Evolutionary conservation across 495 filamentous ascomycete species (phyloP), one percentile per base, ranked within the genome.

Genomic region (Pseudoneurospora amorphoporcata): DNA sequence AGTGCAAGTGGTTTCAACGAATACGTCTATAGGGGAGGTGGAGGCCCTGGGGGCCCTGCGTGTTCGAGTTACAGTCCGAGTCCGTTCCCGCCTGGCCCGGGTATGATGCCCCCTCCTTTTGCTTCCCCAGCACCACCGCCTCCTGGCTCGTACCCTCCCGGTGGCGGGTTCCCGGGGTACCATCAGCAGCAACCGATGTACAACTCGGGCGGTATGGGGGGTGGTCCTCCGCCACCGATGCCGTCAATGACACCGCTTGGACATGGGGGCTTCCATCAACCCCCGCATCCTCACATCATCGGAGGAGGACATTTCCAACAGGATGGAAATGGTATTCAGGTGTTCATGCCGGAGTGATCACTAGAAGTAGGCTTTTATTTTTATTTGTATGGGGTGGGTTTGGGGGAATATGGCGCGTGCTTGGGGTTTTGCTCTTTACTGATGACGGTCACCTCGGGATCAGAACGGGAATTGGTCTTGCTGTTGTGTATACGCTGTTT

Each of bases 281-380:
- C 16, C 19, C 43, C 43, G 2, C 2, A 5, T 58, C 47, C 6
- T 65, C 53, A n/a, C n/a, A n/a, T n/a, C n/a, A n/a, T n/a, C n/a
- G 45, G 40, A 17, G 61, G 72, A 19, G 65, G 73, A 8, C 73
- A 65, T 8, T 74, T 74, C 16, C 65, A 72, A 4, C 23, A 38
- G 14, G 73, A 45, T 3, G 39, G n/a, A 1, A 39, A 35, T 17
- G 73, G 73, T 3, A 69, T 74, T 23, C 73, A 74, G 39, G 73
- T 74, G 65, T 74, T 74, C 45, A 74, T 58, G 69, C 47, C 32
- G 71, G 42, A 73, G 39, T 35, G 17, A 40, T 16, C 40, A 40
- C 19, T 69, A 0, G 17, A n/a, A 43, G 2, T 43, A 43, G 17
- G 8, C 10, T 17, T n/a, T 17, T 23, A 23, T 23, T 23, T 23